These are phyloP conservation scores for Trypanosoma platydactyli DNA, from an alignment of 208 protist genomes.

Conservation along the genomic window DNA sequence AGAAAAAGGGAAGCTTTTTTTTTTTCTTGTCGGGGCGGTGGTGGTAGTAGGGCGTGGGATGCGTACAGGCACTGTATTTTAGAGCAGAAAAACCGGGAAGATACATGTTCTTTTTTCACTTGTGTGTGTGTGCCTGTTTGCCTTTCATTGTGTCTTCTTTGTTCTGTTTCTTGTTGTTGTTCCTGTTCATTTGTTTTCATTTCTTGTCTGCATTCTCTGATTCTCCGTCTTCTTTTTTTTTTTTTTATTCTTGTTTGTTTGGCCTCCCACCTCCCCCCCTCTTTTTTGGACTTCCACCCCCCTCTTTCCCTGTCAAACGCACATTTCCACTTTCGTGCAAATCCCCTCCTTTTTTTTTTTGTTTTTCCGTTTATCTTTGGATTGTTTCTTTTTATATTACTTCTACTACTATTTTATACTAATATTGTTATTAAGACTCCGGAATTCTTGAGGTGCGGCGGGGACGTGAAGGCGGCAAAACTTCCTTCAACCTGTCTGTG, in stretches of 20 bases:
- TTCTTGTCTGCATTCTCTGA: constrained; percentile 14
- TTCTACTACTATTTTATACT: no score
- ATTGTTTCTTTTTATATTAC: background rate
- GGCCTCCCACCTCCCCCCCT: background rate
- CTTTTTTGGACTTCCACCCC: background rate
- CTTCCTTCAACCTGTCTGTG: no score
- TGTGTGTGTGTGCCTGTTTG: constrained; percentile 3
- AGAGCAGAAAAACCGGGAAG: constrained; percentile 11
- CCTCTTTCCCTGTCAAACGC: constrained; percentile 12
- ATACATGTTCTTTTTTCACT: constrained; percentile 6
- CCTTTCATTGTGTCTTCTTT: constrained; percentile 6
- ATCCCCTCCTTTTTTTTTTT: constrained; percentile 20
- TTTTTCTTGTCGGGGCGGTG: constrained; percentile 13
- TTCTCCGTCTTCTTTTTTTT: constrained; percentile 23
- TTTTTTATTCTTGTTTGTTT: background rate
- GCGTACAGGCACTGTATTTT: no score
- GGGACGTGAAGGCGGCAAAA: no score
- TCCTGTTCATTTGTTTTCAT: constrained; percentile 16
- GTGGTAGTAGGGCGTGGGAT: no score
- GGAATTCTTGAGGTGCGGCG: no score
- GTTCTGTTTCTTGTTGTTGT: constrained; percentile 12
- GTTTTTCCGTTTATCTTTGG: constrained; percentile 1
- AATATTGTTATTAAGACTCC: no score
- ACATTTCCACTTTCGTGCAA: no score
- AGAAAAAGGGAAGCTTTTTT: constrained; percentile 4